Base-by-base conservation (phyloP, 2,329 filamentous ascomycete genomes). In the Pseudogymnoascus sp. region DNA sequence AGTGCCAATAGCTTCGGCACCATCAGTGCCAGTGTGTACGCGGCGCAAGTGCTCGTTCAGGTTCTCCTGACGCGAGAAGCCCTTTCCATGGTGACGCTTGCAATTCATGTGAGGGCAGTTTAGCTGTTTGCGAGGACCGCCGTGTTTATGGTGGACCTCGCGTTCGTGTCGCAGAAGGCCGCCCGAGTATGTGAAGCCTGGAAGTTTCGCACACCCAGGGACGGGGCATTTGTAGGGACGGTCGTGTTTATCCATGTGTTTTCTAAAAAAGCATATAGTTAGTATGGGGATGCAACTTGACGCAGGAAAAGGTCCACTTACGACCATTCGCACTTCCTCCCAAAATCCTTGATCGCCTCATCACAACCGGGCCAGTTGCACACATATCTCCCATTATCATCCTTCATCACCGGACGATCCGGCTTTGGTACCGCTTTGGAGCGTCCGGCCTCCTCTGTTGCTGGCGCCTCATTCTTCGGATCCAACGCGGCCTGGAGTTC, bases 201-300 rank as follows among this genome's bases (percentile, higher is more conserved):
- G 89, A 0, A 96, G 82, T 70, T 96, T 96, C 70, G 93, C 90
- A 74, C 93, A 97, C 37, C 88, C 89, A n/a, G 84, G 81, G 45
- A 88, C 86, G 21, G 79, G 81, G 74, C 93, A 97, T 70, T 92
- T 89, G 72, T 97, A 97, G 1, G 93, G 93, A 10, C 93, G 83
- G 68, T 96, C 92, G 73, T 97, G 93, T 74, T 96, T 96, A 77
- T 97, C 93, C 92, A 97, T 97, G 73, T 97, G 93, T 77, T 97
- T 97, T 72, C 91, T 96, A 67, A 1, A 55, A 31, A 55, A 2
- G 5, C 4, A 33, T 12, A 15, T 3, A 10, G 27, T 55, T 12
- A 31, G 45, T 33, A 31, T 15, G 15, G 45, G 8, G 27, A 8
- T 31, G 27, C 45, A 6, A 15, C 45, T 15, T 4, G n/a, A 5